Percentiles rank a stretch among this genome's conserved stretches.
phyloP scores from a whole-genome alignment of 805 yeast genomes.

The Lipomyces sp. region DNA sequence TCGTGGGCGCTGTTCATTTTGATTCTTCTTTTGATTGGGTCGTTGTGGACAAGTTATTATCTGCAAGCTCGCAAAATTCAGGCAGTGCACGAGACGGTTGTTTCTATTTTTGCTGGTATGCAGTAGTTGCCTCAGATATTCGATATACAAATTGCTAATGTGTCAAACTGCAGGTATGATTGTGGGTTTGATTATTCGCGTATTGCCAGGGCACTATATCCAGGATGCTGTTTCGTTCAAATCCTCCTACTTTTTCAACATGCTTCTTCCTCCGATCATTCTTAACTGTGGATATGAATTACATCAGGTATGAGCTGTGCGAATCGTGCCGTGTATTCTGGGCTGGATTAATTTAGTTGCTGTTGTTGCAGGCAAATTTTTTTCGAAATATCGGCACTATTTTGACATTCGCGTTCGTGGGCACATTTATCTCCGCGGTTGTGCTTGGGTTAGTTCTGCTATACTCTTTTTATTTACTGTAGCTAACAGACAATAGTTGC shows the following conservation, averaged over 20 bases:
- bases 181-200: conserved; percentile 84
- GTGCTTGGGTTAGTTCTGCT: conserved; percentile 77
- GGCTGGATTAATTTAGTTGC: too few species aligned
- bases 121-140: too few species aligned
- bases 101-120: conserved; percentile 96
- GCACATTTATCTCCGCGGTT: conserved; percentile 87
- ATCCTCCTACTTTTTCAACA: conserved; percentile 88
- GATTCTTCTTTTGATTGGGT: conserved; percentile 71
- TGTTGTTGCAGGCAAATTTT: conserved; percentile 63
- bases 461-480: too few species aligned
- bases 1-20: conserved; percentile 96
- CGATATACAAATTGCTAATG: too few species aligned
- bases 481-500: conserved; percentile 6
- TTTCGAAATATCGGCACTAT: conserved; percentile 89
- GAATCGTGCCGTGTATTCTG: too few species aligned
- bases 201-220: conserved; percentile 93
- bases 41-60: conserved; percentile 93
- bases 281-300: conserved; percentile 96
- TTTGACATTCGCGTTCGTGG: conserved; percentile 91
- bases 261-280: conserved; percentile 91
- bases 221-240: conserved; percentile 96
- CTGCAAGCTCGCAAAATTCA: conserved; percentile 86
- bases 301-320: conserved; percentile 55
- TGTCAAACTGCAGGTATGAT: conserved; percentile 43
- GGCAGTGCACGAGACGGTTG: conserved; percentile 93